Evolutionary conservation across 2,329 filamentous ascomycete genomes (phyloP).

Genomic region (Phyllosticta citriasiana): DNA sequence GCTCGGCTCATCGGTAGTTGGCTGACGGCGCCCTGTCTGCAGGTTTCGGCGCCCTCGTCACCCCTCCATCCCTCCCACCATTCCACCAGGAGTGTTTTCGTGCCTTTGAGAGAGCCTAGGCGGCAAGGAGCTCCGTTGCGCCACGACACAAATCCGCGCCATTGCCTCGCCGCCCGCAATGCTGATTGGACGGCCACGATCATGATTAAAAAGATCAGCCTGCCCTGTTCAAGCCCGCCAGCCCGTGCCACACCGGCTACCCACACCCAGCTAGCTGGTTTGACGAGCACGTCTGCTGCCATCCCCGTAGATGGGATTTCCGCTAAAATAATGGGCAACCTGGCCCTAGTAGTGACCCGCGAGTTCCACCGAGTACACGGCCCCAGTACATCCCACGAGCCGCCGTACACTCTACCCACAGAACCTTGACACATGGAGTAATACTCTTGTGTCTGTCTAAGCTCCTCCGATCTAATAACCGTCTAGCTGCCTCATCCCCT

Average conservation of each 20-base stretch:
- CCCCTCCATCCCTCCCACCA: slow-evolving; percentile 5
- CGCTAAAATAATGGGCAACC: slow-evolving; percentile 8
- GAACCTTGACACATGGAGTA: slow-evolving; percentile 11
- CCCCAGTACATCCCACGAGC: slow-evolving; percentile 10
- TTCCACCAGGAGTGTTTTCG: slow-evolving; percentile 10
- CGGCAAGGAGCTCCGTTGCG: slow-evolving; percentile 31
- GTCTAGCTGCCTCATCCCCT: slow-evolving; percentile 10
- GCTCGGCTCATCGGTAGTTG: slow-evolving; percentile 1
- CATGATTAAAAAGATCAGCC: slow-evolving; percentile 21
- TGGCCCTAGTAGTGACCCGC: slow-evolving; percentile 10
- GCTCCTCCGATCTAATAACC: slow-evolving; percentile 10
- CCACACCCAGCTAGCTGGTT: slow-evolving; percentile 10
- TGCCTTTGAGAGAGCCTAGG: slow-evolving; percentile 10
- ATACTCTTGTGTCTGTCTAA: slow-evolving; percentile 9
- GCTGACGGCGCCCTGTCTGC: slow-evolving; percentile 5
- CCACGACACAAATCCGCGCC: slow-evolving; percentile 32
- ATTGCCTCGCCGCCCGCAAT: slow-evolving; percentile 11
- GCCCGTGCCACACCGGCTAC: slow-evolving; percentile 24
- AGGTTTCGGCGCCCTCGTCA: slow-evolving; percentile 7
- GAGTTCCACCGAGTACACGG: slow-evolving; percentile 10
- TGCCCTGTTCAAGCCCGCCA: slow-evolving; percentile 20
- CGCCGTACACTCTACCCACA: slow-evolving; percentile 10
- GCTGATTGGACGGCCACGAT: slow-evolving; percentile 18
- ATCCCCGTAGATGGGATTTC: slow-evolving; percentile 11
- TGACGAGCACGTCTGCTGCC: slow-evolving; percentile 10